Base-by-base conservation (phyloP, 148 eudicot species). In the Tetragonia tetragonoides region DNA sequence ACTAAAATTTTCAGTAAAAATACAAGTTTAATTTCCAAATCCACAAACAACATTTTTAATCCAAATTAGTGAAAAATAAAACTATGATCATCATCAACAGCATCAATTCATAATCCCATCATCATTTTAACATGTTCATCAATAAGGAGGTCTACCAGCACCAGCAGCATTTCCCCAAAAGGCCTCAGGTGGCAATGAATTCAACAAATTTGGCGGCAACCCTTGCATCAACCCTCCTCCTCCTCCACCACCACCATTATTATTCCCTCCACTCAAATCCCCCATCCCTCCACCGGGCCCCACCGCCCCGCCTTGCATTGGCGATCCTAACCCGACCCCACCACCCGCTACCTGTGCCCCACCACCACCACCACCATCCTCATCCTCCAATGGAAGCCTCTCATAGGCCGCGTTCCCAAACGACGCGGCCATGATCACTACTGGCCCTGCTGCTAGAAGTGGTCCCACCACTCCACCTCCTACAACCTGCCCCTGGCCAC, bases 361-460 rank as follows among this genome's bases (percentile, higher is more conserved):
- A 80, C 61, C 61, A 68, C 24, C 7, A 68, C 44, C 71, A 10
- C 21, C 47, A n/a, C 39, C 72, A 14, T 82, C 85, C 0, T 78
- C 87, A 15, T 82, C 84, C 20, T 85, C 87, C 0, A 85, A 53
- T 1, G 87, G 87, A 0, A 85, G 44, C 47, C 87, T 72, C 24
- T 85, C 87, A 64, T 85, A 85, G 71, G 87, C 84, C 23, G 87
- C 87, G 80, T 85, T 85, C 39, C 87, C 87, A 54, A 85, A 85
- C 3, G 87, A 85, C 6, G 87, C 87, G 21, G 87, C 87, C 87
- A 85, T 85, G 65, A 85, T 80, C 20, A 85, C 79, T 15, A 85
- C 85, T 6, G 87, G 83, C 7, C 85, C 87, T 3, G 87, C 79
- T 10, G 87, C 82, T 0, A 82, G 61, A 2, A 85, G 83, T 2